phyloP scores from a whole-genome alignment of 2,329 filamentous ascomycete genomes.

The Sporothrix phasma region DNA sequence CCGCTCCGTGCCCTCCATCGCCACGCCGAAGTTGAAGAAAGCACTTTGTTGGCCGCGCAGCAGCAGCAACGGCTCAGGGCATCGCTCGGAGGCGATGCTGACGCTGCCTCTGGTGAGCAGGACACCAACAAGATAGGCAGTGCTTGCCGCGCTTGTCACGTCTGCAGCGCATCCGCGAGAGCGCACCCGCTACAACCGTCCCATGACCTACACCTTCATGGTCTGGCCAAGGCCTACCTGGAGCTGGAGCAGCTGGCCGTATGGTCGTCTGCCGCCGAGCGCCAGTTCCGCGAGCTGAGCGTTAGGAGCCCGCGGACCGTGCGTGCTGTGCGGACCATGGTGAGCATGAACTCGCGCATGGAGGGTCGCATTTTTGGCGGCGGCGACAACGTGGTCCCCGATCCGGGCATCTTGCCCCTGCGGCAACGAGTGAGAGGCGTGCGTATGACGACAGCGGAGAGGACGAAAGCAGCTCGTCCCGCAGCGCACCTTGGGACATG shows the following conservation, averaged over 20 bases:
- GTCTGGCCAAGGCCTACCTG: conserved; percentile 41
- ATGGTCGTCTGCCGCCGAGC: conserved; percentile 39
- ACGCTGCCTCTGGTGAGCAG: not conserved
- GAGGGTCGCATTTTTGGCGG: conserved; percentile 21
- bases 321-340: conserved; percentile 29
- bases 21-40: not conserved
- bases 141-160: conserved; percentile 9
- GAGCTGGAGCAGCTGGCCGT: conserved; percentile 38
- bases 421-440: not conserved
- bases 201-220: conserved; percentile 37
- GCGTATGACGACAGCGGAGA: not conserved
- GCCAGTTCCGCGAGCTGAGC: conserved; percentile 30
- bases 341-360: conserved; percentile 19
- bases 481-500: not conserved
- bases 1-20: conserved; percentile 22
- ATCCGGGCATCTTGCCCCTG: not conserved
- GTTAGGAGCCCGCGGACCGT: conserved; percentile 32
- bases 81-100: not conserved
- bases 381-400: not conserved
- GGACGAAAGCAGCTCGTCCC: not conserved
- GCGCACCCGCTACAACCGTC: conserved; percentile 30
- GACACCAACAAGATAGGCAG: not conserved
- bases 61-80: not conserved
- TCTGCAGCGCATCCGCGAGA: conserved; percentile 28
- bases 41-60: not conserved